Evolutionary conservation across 495 filamentous ascomycete genomes (phyloP).

Genomic region (Daldinia concentrica): DNA sequence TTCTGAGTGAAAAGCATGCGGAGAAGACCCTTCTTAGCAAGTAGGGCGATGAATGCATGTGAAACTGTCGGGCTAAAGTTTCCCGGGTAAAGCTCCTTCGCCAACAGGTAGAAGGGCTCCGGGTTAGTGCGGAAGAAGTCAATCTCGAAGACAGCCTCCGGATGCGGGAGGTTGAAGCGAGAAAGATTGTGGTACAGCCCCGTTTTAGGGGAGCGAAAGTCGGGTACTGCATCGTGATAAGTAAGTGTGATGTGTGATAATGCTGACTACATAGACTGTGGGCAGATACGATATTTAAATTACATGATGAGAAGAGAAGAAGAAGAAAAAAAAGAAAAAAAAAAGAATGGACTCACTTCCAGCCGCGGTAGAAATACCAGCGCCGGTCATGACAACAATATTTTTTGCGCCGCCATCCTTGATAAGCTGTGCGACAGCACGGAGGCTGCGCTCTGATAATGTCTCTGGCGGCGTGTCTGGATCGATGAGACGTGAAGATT

Average conservation of each 20-base stretch:
- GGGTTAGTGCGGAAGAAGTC: conserved; percentile 85
- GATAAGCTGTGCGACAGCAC: conserved; percentile 79
- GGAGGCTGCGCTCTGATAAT: conserved; percentile 71
- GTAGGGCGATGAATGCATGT: conserved; percentile 76
- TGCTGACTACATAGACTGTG: background rate
- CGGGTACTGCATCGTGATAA: conserved; percentile 65
- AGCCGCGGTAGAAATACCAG: conserved; percentile 68
- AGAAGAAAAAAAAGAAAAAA: background rate
- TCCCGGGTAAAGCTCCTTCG: conserved; percentile 92
- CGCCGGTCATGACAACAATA: conserved; percentile 83
- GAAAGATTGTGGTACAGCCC: conserved; percentile 86
- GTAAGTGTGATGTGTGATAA: background rate
- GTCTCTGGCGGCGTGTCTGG: conserved; percentile 70
- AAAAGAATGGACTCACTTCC: conserved; percentile 55
- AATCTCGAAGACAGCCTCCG: conserved; percentile 85
- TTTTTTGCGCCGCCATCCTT: conserved; percentile 69
- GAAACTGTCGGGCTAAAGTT: conserved; percentile 75
- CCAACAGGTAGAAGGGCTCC: conserved; percentile 88
- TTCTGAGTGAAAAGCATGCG: conserved; percentile 95
- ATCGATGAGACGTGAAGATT: conserved; percentile 62
- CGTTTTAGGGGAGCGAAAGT: conserved; percentile 79
- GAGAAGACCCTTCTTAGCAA: conserved; percentile 79
- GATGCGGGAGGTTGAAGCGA: conserved; percentile 81
- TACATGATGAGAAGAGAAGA: background rate
- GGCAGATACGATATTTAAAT: background rate